phyloP scores from a whole-genome alignment of 2,329 filamentous ascomycete genomes.

The Pseudocercospora pini-densiflorae region DNA sequence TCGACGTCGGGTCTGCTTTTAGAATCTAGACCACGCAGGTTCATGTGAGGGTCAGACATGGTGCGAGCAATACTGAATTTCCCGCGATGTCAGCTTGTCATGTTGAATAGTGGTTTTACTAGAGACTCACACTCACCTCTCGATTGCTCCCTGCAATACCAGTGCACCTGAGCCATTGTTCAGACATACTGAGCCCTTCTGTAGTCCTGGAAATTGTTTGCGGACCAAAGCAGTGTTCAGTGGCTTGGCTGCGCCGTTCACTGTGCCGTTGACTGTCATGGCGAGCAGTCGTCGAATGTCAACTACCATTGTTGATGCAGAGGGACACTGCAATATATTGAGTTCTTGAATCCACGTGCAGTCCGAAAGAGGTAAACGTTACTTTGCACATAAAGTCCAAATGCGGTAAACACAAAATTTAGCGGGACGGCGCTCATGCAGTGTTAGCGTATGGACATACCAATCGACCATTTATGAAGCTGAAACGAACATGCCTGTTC shows the following conservation, averaged over 20 bases:
- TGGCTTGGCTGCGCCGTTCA: background rate
- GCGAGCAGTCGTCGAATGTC: background rate
- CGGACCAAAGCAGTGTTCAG: slow-evolving; percentile 5
- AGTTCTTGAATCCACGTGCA: background rate
- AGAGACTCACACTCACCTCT: slow-evolving; percentile 1
- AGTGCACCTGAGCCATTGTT: slow-evolving; percentile 15
- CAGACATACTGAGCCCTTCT: slow-evolving; percentile 2
- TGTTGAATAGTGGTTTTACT: no score
- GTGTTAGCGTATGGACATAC: no score
- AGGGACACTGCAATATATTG: background rate
- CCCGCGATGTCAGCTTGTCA: background rate
- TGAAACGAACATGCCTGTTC: no score
- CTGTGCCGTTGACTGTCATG: slow-evolving; percentile 7
- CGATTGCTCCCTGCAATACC: background rate
- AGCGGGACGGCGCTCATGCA: no score
- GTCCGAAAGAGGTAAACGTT: background rate
- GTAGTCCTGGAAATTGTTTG: slow-evolving; percentile 7
- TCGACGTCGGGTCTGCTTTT: slow-evolving; percentile 12
- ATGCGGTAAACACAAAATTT: no score
- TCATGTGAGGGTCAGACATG: slow-evolving; percentile 14
- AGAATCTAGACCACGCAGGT: slow-evolving; percentile 7
- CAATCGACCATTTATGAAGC: no score
- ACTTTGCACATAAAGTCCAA: no score
- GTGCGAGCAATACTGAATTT: slow-evolving; percentile 6
- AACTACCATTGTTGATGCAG: background rate